Base-by-base conservation (phyloP, 805 yeast species). In the Priceomyces haplophilus region DNA sequence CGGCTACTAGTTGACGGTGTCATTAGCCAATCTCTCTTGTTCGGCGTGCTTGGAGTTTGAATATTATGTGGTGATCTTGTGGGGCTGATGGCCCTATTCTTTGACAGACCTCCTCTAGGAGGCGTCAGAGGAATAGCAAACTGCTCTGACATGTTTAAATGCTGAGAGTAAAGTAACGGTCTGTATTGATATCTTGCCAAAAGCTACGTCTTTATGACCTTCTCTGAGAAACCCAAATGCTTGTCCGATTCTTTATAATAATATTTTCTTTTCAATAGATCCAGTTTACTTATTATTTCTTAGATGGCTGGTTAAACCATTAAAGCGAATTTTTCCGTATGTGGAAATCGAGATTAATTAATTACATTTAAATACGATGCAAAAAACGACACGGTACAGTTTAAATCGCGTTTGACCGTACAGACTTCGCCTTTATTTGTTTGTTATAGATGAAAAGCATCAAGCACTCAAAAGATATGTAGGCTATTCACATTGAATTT, bases 401-500 rank as follows among this genome's bases (percentile, higher is more conserved):
- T 21, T 21, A 6, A 21, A 21, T 8, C 24, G 24, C 24, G 24
- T 21, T 21, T 21, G 24, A 21, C 6, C 24, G 8, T 21, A 7
- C 24, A 8, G 24, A 21, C 8, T 21, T 21, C 24, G 24, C 8
- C 24, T 8, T 21, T 21, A 21, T 21, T 8, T 7, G 24, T 21
- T 21, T 8, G 8, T 21, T 21, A 8, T 21, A 7, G 8, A 6
- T 21, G 24, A 7, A 8, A 6, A 21, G 8, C 8, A 21, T 8
- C 6, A 7, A 21, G n/a, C 31, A 27, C n/a, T 21, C 24, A 34
- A 16, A 41, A 46, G 58, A 58, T 42, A 46, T 62, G 67, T 39
- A 53, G 44, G 41, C 59, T 52, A 44, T 61, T 63, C 6, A 63
- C 51, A 45, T 60, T 58, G 36, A 52, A 56, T 42, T 59, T 61